Conservation (phyloP, 2,329 filamentous ascomycete species). For the Pseudogymnoascus sp. region DNA sequence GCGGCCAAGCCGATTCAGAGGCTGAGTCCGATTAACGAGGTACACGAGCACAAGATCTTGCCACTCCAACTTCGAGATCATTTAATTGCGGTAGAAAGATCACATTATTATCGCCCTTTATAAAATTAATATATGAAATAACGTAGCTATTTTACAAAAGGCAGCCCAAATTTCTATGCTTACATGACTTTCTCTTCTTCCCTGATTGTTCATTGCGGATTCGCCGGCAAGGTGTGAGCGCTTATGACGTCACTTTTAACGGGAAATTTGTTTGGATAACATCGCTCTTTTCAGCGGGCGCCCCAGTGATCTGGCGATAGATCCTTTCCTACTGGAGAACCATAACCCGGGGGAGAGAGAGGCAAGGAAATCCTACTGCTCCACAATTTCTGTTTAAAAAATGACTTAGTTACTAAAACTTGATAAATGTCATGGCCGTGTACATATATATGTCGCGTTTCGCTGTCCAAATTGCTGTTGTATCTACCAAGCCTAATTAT, state of each 20-base stretch:
- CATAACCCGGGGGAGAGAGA: neutral
- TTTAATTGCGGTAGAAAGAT: neutral
- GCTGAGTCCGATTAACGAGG: neutral
- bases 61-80: neutral
- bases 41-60: neutral
- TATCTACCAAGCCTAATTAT: neutral
- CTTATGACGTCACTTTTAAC: neutral
- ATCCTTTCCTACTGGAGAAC: slow-evolving; percentile 1
- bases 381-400: neutral
- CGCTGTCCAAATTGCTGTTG: neutral
- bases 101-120: neutral
- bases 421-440: neutral
- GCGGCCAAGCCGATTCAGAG: slow-evolving; percentile 1
- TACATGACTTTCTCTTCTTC: neutral
- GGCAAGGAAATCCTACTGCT: neutral
- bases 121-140: neutral
- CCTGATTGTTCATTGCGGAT: neutral
- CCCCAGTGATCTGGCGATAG: neutral
- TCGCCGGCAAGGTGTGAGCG: neutral
- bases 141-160: neutral
- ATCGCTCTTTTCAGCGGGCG: neutral
- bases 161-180: neutral
- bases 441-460: neutral
- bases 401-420: neutral
- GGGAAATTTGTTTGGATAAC: neutral